These are phyloP conservation scores for Pseudoneurospora amorphoporcata DNA, from an alignment of 495 filamentous ascomycete species.

Conservation along the genomic window DNA sequence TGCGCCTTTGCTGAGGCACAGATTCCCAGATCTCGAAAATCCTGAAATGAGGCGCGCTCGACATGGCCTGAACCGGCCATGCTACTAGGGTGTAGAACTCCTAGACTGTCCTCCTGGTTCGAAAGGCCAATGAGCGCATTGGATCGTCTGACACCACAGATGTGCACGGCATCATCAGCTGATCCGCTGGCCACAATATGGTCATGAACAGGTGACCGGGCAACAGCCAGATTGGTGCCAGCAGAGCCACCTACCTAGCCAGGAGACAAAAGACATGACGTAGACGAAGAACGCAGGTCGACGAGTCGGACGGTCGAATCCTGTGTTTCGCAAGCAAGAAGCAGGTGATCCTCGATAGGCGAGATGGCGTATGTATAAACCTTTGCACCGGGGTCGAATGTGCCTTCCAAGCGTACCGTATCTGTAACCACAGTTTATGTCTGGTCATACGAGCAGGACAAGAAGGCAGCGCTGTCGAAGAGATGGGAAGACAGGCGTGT, in stretches of 20 bases:
- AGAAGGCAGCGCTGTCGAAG: slow-evolving; percentile 69
- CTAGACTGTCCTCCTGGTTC: slow-evolving; percentile 72
- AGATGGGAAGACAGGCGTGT: slow-evolving; percentile 83
- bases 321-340: slow-evolving; percentile 77
- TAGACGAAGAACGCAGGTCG: slow-evolving; percentile 67
- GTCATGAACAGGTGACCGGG: slow-evolving; percentile 70
- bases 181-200: slow-evolving; percentile 71
- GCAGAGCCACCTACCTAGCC: slow-evolving; percentile 44
- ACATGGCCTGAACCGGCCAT: slow-evolving; percentile 16
- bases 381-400: slow-evolving; percentile 61
- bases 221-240: slow-evolving; percentile 59
- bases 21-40: slow-evolving; percentile 32
- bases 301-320: slow-evolving; percentile 70
- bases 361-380: slow-evolving; percentile 69
- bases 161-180: slow-evolving; percentile 63
- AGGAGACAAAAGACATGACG: slow-evolving; percentile 51
- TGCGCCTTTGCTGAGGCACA: slow-evolving; percentile 55
- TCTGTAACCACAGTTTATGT: slow-evolving; percentile 72
- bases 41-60: slow-evolving; percentile 31
- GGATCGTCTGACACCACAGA: slow-evolving; percentile 76
- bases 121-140: slow-evolving; percentile 62
- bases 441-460: slow-evolving; percentile 76
- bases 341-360: slow-evolving; percentile 56
- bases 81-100: slow-evolving; percentile 29
- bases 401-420: slow-evolving; percentile 45